These are phyloP conservation scores for Monosporascus cannonballus DNA, from an alignment of 2,329 filamentous ascomycete species.

Conservation along the genomic window DNA sequence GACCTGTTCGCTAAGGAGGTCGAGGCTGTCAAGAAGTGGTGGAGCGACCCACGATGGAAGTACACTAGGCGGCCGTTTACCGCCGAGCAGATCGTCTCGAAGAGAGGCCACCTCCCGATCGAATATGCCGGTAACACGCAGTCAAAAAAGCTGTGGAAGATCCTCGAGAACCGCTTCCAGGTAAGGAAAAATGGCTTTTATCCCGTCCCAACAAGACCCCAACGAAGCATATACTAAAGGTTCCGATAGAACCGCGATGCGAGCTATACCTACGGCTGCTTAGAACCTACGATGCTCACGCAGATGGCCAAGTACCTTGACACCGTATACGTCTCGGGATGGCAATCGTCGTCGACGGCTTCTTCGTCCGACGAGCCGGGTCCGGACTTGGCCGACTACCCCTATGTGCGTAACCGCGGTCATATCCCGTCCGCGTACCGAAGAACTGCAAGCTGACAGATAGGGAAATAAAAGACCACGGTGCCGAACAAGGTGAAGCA, in stretches of 20 bases:
- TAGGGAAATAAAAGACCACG: conserved; percentile 59
- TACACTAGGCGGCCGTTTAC: conserved; percentile 90
- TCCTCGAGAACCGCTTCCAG: conserved; percentile 80
- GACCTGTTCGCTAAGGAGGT: conserved; percentile 76
- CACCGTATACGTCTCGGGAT: conserved; percentile 97
- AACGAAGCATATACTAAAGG: conserved; percentile 1
- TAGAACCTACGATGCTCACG: conserved; percentile 97
- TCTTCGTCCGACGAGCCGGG: conserved; percentile 93
- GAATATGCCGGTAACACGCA: conserved; percentile 85
- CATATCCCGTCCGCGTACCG: not conserved
- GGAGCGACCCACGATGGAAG: conserved; percentile 86
- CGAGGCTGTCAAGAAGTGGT: conserved; percentile 86
- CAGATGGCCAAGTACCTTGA: conserved; percentile 99
- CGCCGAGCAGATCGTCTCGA: conserved; percentile 93
- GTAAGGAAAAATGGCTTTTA: conserved; percentile 37
- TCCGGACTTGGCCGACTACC: conserved; percentile 96
- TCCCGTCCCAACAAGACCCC: not conserved
- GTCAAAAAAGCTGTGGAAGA: conserved; percentile 91
- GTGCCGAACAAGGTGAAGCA: conserved; percentile 98
- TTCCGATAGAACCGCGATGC: conserved; percentile 64
- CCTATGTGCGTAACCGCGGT: conserved; percentile 52
- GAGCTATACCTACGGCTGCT: conserved; percentile 92
- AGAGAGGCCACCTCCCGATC: conserved; percentile 85
- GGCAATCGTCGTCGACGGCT: conserved; percentile 96
- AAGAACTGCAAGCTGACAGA: conserved; percentile 4